A percentile compares a stretch with the other conserved stretches of the same genome.
Evolutionary conservation across 345 rosid genomes (phyloP).

Genomic region (Noccaea bulbosa): DNA sequence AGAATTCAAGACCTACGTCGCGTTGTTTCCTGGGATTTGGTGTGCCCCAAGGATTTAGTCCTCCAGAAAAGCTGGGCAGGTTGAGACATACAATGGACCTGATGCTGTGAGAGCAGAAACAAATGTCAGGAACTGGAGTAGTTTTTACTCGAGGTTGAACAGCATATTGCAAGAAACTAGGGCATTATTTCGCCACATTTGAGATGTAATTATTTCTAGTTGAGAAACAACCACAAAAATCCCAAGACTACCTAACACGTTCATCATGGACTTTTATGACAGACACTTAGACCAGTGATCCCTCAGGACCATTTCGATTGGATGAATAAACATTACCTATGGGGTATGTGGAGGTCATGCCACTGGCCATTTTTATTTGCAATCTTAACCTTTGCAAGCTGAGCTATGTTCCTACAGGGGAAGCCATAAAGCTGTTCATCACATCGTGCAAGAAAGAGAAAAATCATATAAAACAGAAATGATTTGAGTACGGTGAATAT

Average conservation of each 20-base stretch:
- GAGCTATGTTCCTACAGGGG: conserved; percentile 76
- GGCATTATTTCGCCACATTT: background rate
- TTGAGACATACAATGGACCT: conserved; percentile 92
- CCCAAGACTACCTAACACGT: conserved; percentile 32
- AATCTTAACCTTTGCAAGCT: conserved; percentile 80
- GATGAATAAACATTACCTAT: conserved; percentile 41
- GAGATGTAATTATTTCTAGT: background rate
- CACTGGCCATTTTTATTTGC: conserved; percentile 69
- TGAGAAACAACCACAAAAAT: conserved; percentile 5
- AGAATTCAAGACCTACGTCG: conserved; percentile 51
- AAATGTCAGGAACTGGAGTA: conserved; percentile 13
- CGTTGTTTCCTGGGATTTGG: conserved; percentile 58
- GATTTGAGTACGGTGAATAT: conserved; percentile 14
- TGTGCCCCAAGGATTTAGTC: conserved; percentile 94
- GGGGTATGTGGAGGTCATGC: conserved; percentile 71
- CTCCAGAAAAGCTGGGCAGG: conserved; percentile 97
- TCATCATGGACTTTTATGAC: conserved; percentile 22
- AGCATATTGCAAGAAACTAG: background rate
- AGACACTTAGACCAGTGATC: conserved; percentile 1
- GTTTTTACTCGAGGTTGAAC: conserved; percentile 8
- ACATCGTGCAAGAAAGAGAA: conserved; percentile 12
- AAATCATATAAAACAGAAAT: background rate
- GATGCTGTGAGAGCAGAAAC: conserved; percentile 33
- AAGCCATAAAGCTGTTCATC: conserved; percentile 24
- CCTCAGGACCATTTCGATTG: conserved; percentile 15